These are phyloP conservation scores for Penicillium coffeae DNA, from an alignment of 495 filamentous ascomycete genomes.

Conservation along the genomic window DNA sequence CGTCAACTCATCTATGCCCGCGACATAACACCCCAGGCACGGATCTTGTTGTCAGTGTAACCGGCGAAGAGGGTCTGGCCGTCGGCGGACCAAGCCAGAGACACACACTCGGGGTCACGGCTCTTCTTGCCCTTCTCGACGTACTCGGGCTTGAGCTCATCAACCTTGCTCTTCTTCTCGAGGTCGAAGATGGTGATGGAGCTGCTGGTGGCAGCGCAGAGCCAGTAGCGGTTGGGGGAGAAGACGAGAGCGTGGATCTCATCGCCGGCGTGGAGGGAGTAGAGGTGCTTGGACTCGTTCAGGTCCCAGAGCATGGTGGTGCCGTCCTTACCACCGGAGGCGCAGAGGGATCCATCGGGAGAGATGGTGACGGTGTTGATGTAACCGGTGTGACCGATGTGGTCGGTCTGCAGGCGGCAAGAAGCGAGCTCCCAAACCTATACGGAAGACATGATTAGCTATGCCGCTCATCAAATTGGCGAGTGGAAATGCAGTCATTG, in stretches of 20 bases:
- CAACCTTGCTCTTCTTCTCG: constrained; percentile 99
- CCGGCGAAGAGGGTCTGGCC: constrained; percentile 98
- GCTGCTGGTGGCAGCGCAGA: constrained; percentile 93
- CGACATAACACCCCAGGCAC: constrained; percentile 97
- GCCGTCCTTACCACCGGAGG: constrained; percentile 98
- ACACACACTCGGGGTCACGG: constrained; percentile 97
- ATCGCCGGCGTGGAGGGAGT: constrained; percentile 98
- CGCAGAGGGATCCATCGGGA: constrained; percentile 98
- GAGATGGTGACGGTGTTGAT: constrained; percentile 99
- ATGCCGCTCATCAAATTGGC: constrained; percentile 5
- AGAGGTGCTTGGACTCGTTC: constrained; percentile 99
- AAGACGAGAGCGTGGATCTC: constrained; percentile 99
- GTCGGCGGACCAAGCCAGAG: constrained; percentile 94
- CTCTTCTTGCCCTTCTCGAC: constrained; percentile 96
- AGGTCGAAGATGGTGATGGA: constrained; percentile 99
- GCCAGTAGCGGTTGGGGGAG: constrained; percentile 99
- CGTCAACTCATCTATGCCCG: constrained; percentile 43
- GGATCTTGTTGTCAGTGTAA: constrained; percentile 99
- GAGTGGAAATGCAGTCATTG: not conserved
- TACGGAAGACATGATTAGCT: constrained; percentile 22
- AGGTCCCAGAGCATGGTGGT: constrained; percentile 99
- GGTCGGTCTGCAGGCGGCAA: constrained; percentile 99
- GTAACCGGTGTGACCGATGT: constrained; percentile 99
- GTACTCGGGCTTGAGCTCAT: constrained; percentile 99
- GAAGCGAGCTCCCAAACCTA: constrained; percentile 99